These are phyloP conservation scores for Colletotrichum magnum DNA, from an alignment of 2,329 filamentous ascomycete species.

Conservation along the genomic window DNA sequence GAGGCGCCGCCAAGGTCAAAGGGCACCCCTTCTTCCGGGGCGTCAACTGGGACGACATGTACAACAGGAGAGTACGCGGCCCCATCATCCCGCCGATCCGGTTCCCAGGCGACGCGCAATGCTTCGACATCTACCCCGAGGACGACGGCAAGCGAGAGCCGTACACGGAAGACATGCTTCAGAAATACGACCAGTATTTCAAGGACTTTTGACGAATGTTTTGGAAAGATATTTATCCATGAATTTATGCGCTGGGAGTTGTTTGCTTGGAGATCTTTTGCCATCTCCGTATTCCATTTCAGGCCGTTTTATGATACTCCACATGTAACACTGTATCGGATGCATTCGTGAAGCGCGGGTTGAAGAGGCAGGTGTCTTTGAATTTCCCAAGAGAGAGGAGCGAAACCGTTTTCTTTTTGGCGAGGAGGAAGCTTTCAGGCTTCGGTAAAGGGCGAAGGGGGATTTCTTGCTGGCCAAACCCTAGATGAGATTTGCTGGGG, in stretches of 20 bases:
- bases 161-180: constrained; percentile 78
- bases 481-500: constrained; percentile 17
- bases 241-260: constrained; percentile 20
- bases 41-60: constrained; percentile 81
- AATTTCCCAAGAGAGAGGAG: not conserved
- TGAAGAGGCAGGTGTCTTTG: not conserved
- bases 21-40: constrained; percentile 81
- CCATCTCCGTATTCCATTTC: constrained; percentile 1
- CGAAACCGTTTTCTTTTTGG: not conserved
- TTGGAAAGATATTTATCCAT: constrained; percentile 14
- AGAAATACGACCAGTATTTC: constrained; percentile 80
- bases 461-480: constrained; percentile 29
- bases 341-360: constrained; percentile 9
- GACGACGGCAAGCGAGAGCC: constrained; percentile 75
- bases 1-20: constrained; percentile 80
- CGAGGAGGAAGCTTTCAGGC: constrained; percentile 5
- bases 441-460: constrained; percentile 6
- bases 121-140: constrained; percentile 88
- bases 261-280: constrained; percentile 4
- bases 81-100: constrained; percentile 83
- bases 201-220: constrained; percentile 71
- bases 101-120: constrained; percentile 81
- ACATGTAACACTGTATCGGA: constrained; percentile 27
- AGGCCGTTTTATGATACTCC: constrained; percentile 34
- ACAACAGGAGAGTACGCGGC: constrained; percentile 73